Base-by-base conservation (phyloP, 2,329 filamentous ascomycete genomes). In the Mollisiaceae sp. region DNA sequence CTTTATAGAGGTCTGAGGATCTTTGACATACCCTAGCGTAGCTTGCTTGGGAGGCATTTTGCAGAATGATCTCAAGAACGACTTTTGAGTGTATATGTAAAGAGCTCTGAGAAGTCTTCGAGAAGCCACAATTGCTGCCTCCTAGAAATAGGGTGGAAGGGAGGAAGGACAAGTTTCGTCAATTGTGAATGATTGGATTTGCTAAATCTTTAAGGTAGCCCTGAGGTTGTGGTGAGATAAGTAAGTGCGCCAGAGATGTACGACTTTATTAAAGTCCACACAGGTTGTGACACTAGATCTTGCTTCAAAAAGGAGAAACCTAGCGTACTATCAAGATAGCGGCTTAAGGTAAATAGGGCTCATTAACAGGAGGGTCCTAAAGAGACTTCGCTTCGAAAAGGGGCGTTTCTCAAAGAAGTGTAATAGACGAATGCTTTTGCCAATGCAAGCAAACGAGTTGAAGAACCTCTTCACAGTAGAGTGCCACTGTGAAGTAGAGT, bases 1-100 rank as follows among this genome's bases (percentile, higher is more conserved):
- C 91, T 89, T 86, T 78, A 94, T 81, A 72, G 89, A 92, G 76
- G 85, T 87, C 82, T 94, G 91, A 70, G 84, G 83, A 74, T 88
- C 81, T 79, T 87, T 89, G 69, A 94, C 93, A 81, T 95, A 97
- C 93, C 92, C 92, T 78, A 97, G 81, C 67, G 91, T 97, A 74
- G 91, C 88, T 81, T 97, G 93, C 59, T 75, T 76, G 24, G 75
- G 72, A 70, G 75, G 69, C 75, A 77, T 77, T 55, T 52, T 73
- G 66, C 41, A 66, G 45, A 71, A 69, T 43, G 66, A 36, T 67
- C 63, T 67, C 50, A 67, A 20, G 47, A 69, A 43, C 47, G 64
- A 57, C 15, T 38, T 73, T 54, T 69, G 67, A 52, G 69, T 64
- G 24, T 62, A 43, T 36, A 65, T 58, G 54, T 68, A 62, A 52